A percentile compares a stretch with the other conserved stretches of the same genome.
Evolutionary conservation across 2,329 filamentous ascomycete genomes (phyloP).

Genomic region (Aureobasidium sp.): DNA sequence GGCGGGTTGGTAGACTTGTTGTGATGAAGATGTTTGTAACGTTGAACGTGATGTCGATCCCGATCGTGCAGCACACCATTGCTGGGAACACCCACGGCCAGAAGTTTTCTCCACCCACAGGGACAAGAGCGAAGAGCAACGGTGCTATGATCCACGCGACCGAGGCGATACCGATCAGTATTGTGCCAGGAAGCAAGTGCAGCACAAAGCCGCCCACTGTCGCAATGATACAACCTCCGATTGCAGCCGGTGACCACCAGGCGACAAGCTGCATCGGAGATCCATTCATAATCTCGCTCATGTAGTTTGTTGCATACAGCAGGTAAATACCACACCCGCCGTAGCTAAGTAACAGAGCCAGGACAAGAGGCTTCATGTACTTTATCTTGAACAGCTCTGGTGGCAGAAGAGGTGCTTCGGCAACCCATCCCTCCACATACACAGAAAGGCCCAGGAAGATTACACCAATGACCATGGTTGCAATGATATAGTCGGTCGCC

Average conservation of each 20-base stretch:
- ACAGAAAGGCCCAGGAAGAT: constrained; percentile 51
- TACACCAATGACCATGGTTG: constrained; percentile 54
- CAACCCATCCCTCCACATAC: constrained; percentile 65
- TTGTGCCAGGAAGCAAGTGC: constrained; percentile 53
- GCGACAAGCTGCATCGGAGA: constrained; percentile 54
- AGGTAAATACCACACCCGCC: constrained; percentile 60
- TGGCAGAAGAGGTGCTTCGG: constrained; percentile 59
- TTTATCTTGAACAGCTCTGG: constrained; percentile 59
- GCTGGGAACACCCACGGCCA: constrained; percentile 68
- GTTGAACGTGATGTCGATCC: constrained; percentile 67
- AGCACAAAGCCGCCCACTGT: constrained; percentile 56
- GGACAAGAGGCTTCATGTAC: constrained; percentile 55
- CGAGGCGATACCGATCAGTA: constrained; percentile 54
- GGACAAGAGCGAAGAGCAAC: constrained; percentile 57
- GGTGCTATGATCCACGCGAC: constrained; percentile 49
- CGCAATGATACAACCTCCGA: constrained; percentile 59
- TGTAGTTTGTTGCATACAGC: constrained; percentile 61
- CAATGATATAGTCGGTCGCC: constrained; percentile 63
- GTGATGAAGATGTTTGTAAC: constrained; percentile 67
- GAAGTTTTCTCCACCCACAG: constrained; percentile 45
- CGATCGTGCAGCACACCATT: constrained; percentile 61
- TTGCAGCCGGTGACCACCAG: constrained; percentile 59
- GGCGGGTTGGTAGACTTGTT: constrained; percentile 54
- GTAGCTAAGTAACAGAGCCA: constrained; percentile 57
- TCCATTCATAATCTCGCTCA: constrained; percentile 51